Evolutionary conservation across 495 filamentous ascomycete genomes (phyloP), one percentile per base, ranked within the genome.

Genomic region (Penicillium samsonianum): DNA sequence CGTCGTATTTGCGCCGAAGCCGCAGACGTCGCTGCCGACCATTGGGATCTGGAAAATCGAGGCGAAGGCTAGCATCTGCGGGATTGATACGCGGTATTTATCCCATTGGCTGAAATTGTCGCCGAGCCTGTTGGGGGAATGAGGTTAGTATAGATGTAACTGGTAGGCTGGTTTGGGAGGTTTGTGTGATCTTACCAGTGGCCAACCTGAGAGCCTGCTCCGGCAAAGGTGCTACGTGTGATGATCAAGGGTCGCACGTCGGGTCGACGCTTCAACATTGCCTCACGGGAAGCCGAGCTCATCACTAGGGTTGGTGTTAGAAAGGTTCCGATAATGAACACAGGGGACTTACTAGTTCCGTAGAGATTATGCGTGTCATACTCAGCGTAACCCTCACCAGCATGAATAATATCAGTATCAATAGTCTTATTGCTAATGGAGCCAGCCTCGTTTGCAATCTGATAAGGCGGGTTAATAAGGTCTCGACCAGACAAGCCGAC

Each of bases 351-450:
- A 82, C 78, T 90, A 10, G 83, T 85, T 40, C 91, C 91, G 68
- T 90, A 94, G 11, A 96, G 71, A 66, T 96, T 96, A 71, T 96
- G 91, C 3, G 84, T 87, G 60, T 90, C 91, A 65, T 92, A 93
- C 71, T 91, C 87, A 16, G 72, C 72, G 51, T 85, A 78, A 1
- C 88, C 89, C 58, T 88, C 66, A 0, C 67, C 87, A 45, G 85
- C 76, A 68, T 95, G 90, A 5, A 89, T 76, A 35, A 94, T 67
- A 68, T 91, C 80, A 3, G 90, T 92, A 62, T 86, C 77, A 50
- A 92, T 82, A 0, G 91, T 93, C 58, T 85, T 80, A 71, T 89
- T 88, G 40, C 82, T 86, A 43, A 95, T 73, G 5, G 82, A 80
- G 17, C 87, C 87, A 2, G 82, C 85, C 42, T 80, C 84, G 69